These are phyloP conservation scores for Populus hybrid DNA, from an alignment of 441 rosid genomes.

Conservation along the genomic window DNA sequence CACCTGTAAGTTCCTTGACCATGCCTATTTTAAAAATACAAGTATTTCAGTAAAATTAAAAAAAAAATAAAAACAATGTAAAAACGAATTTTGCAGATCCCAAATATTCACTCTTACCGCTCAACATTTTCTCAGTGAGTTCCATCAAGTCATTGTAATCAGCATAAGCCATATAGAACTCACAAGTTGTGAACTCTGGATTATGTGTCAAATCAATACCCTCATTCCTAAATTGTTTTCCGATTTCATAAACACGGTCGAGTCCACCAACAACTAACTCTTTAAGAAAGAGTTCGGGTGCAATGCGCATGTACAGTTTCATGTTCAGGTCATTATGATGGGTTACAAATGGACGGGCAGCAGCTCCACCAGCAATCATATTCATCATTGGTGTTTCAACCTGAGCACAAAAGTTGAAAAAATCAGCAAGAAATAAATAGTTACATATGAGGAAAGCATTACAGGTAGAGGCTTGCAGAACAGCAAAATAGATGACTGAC, in stretches of 20 bases:
- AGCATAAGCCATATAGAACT: slow-evolving; percentile 92
- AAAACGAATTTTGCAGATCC: background rate
- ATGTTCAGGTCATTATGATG: too few species aligned
- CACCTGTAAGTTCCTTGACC: slow-evolving; percentile 81
- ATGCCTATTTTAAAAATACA: slow-evolving; percentile 44
- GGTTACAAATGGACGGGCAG: too few species aligned
- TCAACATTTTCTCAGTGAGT: slow-evolving; percentile 72
- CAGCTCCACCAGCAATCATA: too few species aligned
- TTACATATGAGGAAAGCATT: too few species aligned
- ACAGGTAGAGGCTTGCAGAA: too few species aligned
- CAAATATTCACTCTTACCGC: slow-evolving; percentile 46
- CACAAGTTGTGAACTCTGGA: slow-evolving; percentile 93
- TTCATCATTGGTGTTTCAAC: too few species aligned
- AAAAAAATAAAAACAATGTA: background rate
- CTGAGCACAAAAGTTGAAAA: too few species aligned
- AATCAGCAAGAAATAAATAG: too few species aligned
- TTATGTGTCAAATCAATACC: slow-evolving; percentile 91
- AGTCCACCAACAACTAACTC: slow-evolving; percentile 81
- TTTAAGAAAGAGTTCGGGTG: too few species aligned
- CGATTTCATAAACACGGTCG: slow-evolving; percentile 85
- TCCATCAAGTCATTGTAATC: slow-evolving; percentile 86
- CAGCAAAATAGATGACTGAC: too few species aligned
- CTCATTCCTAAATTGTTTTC: slow-evolving; percentile 89
- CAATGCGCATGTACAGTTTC: too few species aligned
- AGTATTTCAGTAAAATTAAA: background rate